Conservation (phyloP, 2,329 filamentous ascomycete genomes). For the Microdochium nivale region DNA sequence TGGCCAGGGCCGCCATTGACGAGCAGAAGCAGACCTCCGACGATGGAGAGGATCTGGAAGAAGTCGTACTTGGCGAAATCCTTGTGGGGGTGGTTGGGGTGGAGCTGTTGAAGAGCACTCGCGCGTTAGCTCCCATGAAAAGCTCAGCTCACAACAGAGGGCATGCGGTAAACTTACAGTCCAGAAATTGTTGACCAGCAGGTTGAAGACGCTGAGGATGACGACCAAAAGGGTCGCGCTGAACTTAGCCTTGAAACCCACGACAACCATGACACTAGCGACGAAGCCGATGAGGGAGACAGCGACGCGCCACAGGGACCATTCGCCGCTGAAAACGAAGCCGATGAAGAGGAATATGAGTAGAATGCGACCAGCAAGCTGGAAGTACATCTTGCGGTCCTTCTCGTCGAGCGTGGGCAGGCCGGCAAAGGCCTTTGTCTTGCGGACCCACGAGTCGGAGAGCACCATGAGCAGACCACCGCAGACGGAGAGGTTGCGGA, state of each 20-base stretch:
- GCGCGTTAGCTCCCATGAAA: constrained; percentile 16
- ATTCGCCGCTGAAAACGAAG: constrained; percentile 91
- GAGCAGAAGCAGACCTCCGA: constrained; percentile 88
- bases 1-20: constrained; percentile 98
- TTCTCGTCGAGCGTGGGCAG: constrained; percentile 94
- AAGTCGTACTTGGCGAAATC: constrained; percentile 99
- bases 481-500: constrained; percentile 95
- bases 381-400: constrained; percentile 99
- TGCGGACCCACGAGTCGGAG: constrained; percentile 95
- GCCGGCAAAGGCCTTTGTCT: constrained; percentile 92
- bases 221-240: constrained; percentile 92
- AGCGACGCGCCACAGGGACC: constrained; percentile 79
- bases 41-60: constrained; percentile 98
- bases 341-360: constrained; percentile 97
- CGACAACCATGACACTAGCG: constrained; percentile 96
- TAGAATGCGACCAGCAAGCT: constrained; percentile 89
- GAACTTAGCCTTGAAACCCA: constrained; percentile 99
- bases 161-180: constrained; percentile 57
- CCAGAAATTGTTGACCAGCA: constrained; percentile 99
- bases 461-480: constrained; percentile 96
- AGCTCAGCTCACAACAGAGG: not conserved
- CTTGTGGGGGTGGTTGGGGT: constrained; percentile 97
- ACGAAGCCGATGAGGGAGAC: constrained; percentile 80
- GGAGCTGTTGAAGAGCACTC: constrained; percentile 50
- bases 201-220: constrained; percentile 91